Percentiles rank a stretch among this genome's conserved stretches.
Conservation (phyloP, 2,329 filamentous ascomycete genomes). For the Apiospora pterosperma region DNA sequence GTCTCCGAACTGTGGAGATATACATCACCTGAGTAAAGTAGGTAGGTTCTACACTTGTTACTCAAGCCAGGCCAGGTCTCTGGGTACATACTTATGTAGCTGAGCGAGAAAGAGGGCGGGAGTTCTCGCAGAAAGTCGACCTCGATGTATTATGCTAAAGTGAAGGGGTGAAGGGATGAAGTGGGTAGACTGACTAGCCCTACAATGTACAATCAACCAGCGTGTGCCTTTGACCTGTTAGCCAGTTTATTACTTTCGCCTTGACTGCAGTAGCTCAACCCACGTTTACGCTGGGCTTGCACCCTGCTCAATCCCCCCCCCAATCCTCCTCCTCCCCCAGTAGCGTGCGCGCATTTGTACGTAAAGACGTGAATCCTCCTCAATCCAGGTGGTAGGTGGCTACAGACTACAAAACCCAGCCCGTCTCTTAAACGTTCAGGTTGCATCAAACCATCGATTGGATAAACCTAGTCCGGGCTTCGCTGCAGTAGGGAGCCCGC, state of each 20-base stretch:
- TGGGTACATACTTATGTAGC: too few species aligned
- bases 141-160: too few species aligned
- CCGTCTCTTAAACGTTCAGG: neutral
- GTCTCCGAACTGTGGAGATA: neutral
- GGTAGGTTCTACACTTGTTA: too few species aligned
- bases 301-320: too few species aligned
- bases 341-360: neutral
- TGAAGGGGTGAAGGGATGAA: too few species aligned
- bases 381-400: too few species aligned
- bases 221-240: too few species aligned
- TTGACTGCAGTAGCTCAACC: neutral
- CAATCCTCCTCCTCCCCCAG: neutral
- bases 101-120: too few species aligned
- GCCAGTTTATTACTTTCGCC: neutral
- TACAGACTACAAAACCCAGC: too few species aligned
- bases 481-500: neutral
- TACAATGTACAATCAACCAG: neutral
- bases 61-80: neutral
- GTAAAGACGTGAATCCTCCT: too few species aligned
- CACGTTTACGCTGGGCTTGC: neutral
- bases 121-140: too few species aligned
- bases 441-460: neutral
- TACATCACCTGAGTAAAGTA: too few species aligned
- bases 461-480: neutral
- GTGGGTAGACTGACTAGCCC: neutral